Conservation (phyloP, 2,329 filamentous ascomycete genomes). For the Cryphonectria nitschkei region DNA sequence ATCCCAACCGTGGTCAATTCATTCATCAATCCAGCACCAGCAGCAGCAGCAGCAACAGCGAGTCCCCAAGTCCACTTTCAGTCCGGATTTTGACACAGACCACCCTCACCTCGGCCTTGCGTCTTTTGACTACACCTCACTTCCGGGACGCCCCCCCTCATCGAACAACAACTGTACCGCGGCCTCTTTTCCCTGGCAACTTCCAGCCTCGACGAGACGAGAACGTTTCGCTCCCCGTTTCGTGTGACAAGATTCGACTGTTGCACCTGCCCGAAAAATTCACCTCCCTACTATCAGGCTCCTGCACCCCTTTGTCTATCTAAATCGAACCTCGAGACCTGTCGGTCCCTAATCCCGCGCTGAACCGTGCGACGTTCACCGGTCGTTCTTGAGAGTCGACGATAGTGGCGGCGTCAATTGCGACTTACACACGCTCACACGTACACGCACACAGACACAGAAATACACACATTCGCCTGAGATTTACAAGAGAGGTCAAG, state of each 20-base stretch:
- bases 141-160: not conserved
- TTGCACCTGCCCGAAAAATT: not conserved
- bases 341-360: constrained; percentile 6
- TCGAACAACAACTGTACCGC: not conserved
- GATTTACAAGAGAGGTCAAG: constrained; percentile 8
- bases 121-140: constrained; percentile 14
- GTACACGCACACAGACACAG: not conserved
- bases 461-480: constrained; percentile 4
- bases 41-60: not conserved
- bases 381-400: constrained; percentile 15
- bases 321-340: constrained; percentile 12
- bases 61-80: constrained; percentile 7
- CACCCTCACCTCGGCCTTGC: constrained; percentile 20
- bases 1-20: constrained; percentile 11
- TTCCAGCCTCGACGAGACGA: constrained; percentile 5
- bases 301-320: constrained; percentile 15
- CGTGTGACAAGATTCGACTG: constrained; percentile 19
- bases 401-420: constrained; percentile 15
- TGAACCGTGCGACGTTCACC: constrained; percentile 11
- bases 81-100: constrained; percentile 19
- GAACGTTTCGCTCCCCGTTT: constrained; percentile 4
- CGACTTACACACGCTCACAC: not conserved
- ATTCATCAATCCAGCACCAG: not conserved
- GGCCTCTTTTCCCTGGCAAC: constrained; percentile 1
- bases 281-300: not conserved